A percentile compares a stretch with the other conserved stretches of the same genome.
Evolutionary conservation across 306 rosid genomes (phyloP).

Genomic region (Aeschynomene evenia): DNA sequence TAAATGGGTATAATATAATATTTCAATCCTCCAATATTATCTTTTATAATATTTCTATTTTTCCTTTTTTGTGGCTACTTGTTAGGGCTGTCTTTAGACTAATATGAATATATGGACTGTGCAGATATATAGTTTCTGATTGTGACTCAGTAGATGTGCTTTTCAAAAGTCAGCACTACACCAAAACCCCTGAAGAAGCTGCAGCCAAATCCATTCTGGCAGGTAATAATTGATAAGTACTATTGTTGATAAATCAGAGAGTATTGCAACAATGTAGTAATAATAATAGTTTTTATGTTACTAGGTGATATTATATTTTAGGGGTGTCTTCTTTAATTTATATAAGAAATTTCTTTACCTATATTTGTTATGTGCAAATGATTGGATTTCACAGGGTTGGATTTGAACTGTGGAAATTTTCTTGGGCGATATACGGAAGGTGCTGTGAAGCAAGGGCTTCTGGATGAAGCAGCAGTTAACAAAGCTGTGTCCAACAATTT

Average conservation of each 20-base stretch:
- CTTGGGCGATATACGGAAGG: slow-evolving; percentile 68
- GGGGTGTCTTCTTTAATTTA: not conserved
- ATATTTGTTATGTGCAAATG: slow-evolving; percentile 4
- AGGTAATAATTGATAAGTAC: slow-evolving; percentile 46
- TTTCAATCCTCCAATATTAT: not conserved
- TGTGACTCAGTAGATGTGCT: slow-evolving; percentile 91
- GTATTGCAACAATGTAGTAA: not conserved
- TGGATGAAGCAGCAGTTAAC: slow-evolving; percentile 66
- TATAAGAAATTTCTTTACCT: not conserved
- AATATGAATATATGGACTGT: slow-evolving; percentile 16
- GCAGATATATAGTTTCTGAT: slow-evolving; percentile 90
- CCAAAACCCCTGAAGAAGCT: slow-evolving; percentile 96
- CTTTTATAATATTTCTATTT: not conserved
- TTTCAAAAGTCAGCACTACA: slow-evolving; percentile 68
- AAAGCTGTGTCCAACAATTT: slow-evolving; percentile 79
- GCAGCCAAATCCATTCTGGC: slow-evolving; percentile 81
- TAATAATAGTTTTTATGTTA: not conserved
- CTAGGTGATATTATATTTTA: not conserved
- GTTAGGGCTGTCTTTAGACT: not conserved
- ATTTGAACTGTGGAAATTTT: slow-evolving; percentile 80
- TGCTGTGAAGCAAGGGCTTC: slow-evolving; percentile 80
- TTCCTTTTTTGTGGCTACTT: not conserved
- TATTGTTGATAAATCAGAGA: not conserved
- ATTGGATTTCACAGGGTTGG: slow-evolving; percentile 60
- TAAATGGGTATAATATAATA: slow-evolving; percentile 69